phyloP scores from a whole-genome alignment of 2,329 filamentous ascomycete genomes.

The Apiospora koreana region DNA sequence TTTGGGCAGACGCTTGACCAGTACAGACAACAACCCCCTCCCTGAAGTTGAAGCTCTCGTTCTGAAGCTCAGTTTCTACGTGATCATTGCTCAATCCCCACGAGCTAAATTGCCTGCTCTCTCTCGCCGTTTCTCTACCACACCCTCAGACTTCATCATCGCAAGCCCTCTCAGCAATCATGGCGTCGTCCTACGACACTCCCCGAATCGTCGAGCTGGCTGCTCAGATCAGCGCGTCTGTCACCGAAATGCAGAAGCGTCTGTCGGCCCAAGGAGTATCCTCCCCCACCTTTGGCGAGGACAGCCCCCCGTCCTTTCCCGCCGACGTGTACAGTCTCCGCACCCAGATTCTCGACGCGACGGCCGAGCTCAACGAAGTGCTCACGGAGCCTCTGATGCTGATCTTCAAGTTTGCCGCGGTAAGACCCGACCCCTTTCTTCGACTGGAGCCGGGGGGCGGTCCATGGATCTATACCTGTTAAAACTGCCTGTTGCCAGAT shows the following conservation, averaged over 20 bases:
- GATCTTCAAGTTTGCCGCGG: not conserved
- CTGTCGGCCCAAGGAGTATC: not conserved
- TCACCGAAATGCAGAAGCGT: not conserved
- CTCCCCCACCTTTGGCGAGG: not conserved
- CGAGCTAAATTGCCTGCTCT: not conserved
- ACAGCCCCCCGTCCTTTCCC: not conserved
- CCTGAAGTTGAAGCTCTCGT: not conserved
- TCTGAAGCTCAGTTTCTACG: not conserved
- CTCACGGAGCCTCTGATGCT: slow-evolving; percentile 4
- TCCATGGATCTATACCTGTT: not conserved
- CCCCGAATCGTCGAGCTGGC: not conserved
- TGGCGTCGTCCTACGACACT: not conserved
- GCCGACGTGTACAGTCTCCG: not conserved
- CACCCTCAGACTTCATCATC: not conserved
- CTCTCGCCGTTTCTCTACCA: not conserved
- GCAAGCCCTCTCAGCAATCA: not conserved
- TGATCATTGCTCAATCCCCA: not conserved
- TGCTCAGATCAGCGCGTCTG: slow-evolving; percentile 4
- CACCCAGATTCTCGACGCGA: not conserved
- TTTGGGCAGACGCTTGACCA: not conserved
- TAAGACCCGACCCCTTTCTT: not conserved
- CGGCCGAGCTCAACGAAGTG: slow-evolving; percentile 7
- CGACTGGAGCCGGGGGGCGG: not conserved
- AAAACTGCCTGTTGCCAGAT: not conserved
- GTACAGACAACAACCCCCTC: not conserved